A percentile compares a stretch with the other conserved stretches of the same genome.
phyloP scores from a whole-genome alignment of 2,329 filamentous ascomycete species.

The Orbilia oligospora region DNA sequence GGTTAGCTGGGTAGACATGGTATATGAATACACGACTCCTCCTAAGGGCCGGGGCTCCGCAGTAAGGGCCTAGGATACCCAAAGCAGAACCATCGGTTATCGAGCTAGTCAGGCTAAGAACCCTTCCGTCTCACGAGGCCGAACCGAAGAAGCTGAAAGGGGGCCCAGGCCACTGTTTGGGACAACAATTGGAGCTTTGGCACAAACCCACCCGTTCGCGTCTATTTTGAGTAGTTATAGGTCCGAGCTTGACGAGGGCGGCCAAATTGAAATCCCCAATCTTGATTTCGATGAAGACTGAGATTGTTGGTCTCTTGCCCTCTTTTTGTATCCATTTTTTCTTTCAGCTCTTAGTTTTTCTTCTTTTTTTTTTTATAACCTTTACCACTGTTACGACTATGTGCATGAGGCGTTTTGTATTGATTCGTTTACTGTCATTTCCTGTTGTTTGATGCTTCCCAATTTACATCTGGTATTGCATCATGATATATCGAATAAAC shows the following conservation, averaged over 20 bases:
- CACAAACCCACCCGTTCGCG: neutral
- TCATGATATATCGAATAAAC: slow-evolving; percentile 26
- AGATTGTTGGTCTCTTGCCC: neutral
- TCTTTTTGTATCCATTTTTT: neutral
- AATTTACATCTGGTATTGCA: neutral
- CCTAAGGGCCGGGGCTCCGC: slow-evolving; percentile 18
- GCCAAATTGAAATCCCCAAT: neutral
- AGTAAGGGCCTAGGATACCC: neutral
- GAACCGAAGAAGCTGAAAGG: neutral
- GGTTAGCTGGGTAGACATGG: slow-evolving; percentile 53
- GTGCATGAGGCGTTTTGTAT: slow-evolving; percentile 28
- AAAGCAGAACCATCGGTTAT: neutral
- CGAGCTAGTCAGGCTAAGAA: neutral
- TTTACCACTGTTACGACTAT: slow-evolving; percentile 28
- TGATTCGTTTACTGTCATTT: slow-evolving; percentile 20
- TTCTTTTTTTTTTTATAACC: neutral
- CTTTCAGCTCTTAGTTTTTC: too few relatives aligned
- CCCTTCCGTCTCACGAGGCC: neutral
- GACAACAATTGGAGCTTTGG: neutral
- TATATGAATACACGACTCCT: slow-evolving; percentile 40
- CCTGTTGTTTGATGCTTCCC: neutral
- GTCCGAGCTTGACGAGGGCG: neutral
- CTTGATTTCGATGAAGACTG: neutral
- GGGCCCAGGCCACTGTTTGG: neutral
- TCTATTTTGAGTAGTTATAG: neutral